A percentile compares a stretch with the other conserved stretches of the same genome.
These are phyloP conservation scores for Agaricus blazei DNA, from an alignment of 768 basidiomycete species.

Conservation along the genomic window DNA sequence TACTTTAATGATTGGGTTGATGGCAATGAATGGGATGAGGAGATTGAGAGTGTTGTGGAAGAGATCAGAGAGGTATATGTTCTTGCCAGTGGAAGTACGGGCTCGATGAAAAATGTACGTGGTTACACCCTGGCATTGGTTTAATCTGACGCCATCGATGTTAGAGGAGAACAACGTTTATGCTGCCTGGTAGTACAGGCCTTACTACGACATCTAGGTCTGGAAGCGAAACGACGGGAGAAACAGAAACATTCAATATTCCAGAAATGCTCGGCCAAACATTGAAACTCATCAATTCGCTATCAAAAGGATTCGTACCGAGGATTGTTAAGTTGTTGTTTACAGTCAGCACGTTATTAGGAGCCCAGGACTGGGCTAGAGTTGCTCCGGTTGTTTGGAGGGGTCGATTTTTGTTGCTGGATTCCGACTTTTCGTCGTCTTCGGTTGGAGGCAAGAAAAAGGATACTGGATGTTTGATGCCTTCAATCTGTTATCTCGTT, in stretches of 20 bases:
- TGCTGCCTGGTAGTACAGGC: background rate
- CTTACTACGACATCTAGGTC: slow-evolving; percentile 9
- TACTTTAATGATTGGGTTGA: slow-evolving; percentile 18
- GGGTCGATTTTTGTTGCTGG: slow-evolving; percentile 39
- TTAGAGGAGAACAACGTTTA: slow-evolving; percentile 14
- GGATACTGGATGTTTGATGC: background rate
- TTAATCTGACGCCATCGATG: background rate
- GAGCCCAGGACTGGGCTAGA: slow-evolving; percentile 40
- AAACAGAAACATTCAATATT: slow-evolving; percentile 21
- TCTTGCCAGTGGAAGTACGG: slow-evolving; percentile 42
- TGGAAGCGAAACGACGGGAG: slow-evolving; percentile 9
- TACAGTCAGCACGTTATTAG: slow-evolving; percentile 50
- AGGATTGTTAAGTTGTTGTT: slow-evolving; percentile 60
- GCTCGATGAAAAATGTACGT: slow-evolving; percentile 37
- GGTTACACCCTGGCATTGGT: background rate
- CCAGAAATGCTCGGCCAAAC: slow-evolving; percentile 31
- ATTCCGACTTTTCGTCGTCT: slow-evolving; percentile 13
- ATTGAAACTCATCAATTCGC: slow-evolving; percentile 34
- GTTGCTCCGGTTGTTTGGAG: slow-evolving; percentile 59
- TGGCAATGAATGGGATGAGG: slow-evolving; percentile 25
- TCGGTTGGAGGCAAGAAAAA: slow-evolving; percentile 16
- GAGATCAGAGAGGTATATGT: slow-evolving; percentile 47
- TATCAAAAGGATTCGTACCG: slow-evolving; percentile 38
- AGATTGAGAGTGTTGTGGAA: slow-evolving; percentile 38
- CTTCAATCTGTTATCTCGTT: slow-evolving; percentile 44